A percentile compares a stretch with the other conserved stretches of the same genome.
phyloP scores from a whole-genome alignment of 371 early-diverging fungal species.

The Nematocida sp. region DNA sequence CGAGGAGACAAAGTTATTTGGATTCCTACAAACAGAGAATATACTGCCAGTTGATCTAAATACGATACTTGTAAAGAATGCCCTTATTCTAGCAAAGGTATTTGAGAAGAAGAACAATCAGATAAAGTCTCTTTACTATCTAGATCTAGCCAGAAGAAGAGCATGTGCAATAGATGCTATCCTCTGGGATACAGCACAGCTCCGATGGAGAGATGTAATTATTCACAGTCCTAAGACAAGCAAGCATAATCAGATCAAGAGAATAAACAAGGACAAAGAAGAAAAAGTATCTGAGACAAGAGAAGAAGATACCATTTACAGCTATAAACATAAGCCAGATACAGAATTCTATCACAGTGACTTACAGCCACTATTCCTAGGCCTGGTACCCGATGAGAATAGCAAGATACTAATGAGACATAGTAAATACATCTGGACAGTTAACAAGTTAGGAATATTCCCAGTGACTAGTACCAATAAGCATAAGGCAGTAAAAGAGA shows the following conservation, averaged over 20 bases:
- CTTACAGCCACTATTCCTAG: constrained; percentile 36
- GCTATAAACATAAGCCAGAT: neutral
- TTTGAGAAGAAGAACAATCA: constrained; percentile 44
- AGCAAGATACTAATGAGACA: neutral
- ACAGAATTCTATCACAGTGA: constrained; percentile 43
- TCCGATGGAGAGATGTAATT: constrained; percentile 62
- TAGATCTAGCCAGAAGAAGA: constrained; percentile 49
- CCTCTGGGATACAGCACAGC: constrained; percentile 59
- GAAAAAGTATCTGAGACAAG: neutral
- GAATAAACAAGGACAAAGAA: neutral
- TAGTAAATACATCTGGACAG: neutral
- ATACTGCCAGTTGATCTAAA: constrained; percentile 78
- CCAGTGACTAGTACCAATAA: constrained; percentile 22
- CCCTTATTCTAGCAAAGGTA: constrained; percentile 64
- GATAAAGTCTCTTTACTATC: constrained; percentile 48
- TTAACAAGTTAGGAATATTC: neutral
- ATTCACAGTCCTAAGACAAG: neutral
- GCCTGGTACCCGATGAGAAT: constrained; percentile 16
- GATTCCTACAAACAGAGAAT: constrained; percentile 66
- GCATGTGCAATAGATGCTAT: constrained; percentile 59
- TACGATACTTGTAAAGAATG: constrained; percentile 71
- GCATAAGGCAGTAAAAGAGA: neutral
- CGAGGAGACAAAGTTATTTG: constrained; percentile 5
- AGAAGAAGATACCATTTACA: neutral
- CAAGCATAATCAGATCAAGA: neutral